A percentile compares a stretch with the other conserved stretches of the same genome.
Conservation (phyloP, 306 rosid genomes). For the Astragalus glycyphyllos region DNA sequence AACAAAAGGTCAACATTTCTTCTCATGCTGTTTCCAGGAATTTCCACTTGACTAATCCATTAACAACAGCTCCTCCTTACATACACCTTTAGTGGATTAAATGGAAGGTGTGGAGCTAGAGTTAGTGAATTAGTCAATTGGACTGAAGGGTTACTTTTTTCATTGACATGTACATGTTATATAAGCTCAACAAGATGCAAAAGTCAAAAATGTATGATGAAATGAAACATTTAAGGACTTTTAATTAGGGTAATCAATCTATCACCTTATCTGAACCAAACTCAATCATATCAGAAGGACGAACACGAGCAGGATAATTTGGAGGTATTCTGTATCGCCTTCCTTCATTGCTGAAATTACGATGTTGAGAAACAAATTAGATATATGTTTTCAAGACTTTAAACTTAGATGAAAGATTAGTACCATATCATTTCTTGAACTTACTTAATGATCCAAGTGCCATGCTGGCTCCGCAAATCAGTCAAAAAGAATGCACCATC, state of each 20-base stretch:
- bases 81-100: no score
- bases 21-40: no score
- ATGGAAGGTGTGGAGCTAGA: no score
- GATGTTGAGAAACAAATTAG: slow-evolving; percentile 1
- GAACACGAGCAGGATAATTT: slow-evolving; percentile 69
- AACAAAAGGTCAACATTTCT: no score
- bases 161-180: no score
- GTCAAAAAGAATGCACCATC: slow-evolving; percentile 82
- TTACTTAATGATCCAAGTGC: slow-evolving; percentile 91
- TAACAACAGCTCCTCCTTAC: no score
- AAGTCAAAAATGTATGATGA: neutral
- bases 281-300: slow-evolving; percentile 66
- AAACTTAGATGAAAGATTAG: neutral
- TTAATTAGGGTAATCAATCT: no score
- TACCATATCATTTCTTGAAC: slow-evolving; percentile 39
- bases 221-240: neutral
- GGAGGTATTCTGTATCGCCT: slow-evolving; percentile 62
- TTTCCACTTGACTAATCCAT: no score
- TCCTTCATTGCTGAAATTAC: slow-evolving; percentile 70
- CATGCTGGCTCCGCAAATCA: slow-evolving; percentile 74
- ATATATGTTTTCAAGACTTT: neutral
- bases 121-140: no score
- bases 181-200: neutral
- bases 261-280: slow-evolving; percentile 85
- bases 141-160: no score